phyloP scores from a whole-genome alignment of 306 rosid genomes.

The Herpetospermum pedunculosum region DNA sequence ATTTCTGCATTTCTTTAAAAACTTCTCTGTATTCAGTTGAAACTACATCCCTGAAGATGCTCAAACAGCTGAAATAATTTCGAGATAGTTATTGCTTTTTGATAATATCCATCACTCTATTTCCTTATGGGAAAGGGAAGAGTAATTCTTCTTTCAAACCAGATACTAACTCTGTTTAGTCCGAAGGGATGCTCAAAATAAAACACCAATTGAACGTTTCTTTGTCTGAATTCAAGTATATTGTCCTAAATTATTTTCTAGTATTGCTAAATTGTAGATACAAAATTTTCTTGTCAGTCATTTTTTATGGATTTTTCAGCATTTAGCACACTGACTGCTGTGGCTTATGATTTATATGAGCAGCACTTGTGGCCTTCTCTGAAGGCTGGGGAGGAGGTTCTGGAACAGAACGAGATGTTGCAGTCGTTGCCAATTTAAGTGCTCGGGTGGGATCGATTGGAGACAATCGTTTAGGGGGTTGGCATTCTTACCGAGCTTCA shows the following conservation, averaged over 20 bases:
- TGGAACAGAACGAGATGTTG: conserved; percentile 51
- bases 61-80: not conserved
- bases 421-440: conserved; percentile 84
- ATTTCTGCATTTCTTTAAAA: not conserved
- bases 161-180: not conserved
- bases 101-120: not conserved
- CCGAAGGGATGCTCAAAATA: not conserved
- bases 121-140: not conserved
- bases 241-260: not conserved
- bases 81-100: not conserved
- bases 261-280: not conserved
- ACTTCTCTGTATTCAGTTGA: not conserved
- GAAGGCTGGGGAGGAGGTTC: conserved; percentile 51
- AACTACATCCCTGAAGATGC: not conserved
- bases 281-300: not conserved
- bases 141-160: not conserved
- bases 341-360: conserved; percentile 7
- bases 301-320: not conserved
- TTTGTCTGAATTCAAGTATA: not conserved
- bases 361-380: conserved; percentile 99
- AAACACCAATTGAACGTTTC: not conserved
- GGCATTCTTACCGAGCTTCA: conserved; percentile 95
- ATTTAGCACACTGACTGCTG: not conserved
- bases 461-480: conserved; percentile 82
- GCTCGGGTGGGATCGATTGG: conserved; percentile 95